A percentile compares a stretch with the other conserved stretches of the same genome.
These are phyloP conservation scores for Austroboletus rostrupii DNA, from an alignment of 1,284 basidiomycete genomes.

Conservation along the genomic window DNA sequence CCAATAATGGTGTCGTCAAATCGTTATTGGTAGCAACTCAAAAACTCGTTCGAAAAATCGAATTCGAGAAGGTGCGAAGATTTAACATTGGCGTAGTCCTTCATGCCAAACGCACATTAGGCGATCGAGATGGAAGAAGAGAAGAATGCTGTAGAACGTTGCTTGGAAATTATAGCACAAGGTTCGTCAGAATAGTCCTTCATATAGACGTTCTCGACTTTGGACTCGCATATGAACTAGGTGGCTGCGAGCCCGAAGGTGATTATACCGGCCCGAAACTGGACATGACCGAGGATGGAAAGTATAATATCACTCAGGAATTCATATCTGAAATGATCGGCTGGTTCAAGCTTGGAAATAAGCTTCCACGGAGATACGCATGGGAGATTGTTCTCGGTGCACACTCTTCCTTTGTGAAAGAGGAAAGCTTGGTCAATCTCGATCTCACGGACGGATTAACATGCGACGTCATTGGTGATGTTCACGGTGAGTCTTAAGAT, in stretches of 20 bases:
- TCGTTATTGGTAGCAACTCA: constrained; percentile 84
- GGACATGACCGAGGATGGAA: constrained; percentile 49
- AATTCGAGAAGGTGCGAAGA: constrained; percentile 77
- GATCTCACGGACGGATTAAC: constrained; percentile 75
- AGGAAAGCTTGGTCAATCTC: constrained; percentile 82
- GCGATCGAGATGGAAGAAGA: constrained; percentile 90
- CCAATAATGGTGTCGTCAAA: constrained; percentile 78
- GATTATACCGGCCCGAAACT: constrained; percentile 69
- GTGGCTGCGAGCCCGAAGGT: constrained; percentile 69
- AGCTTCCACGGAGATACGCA: constrained; percentile 80
- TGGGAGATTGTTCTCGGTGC: constrained; percentile 97
- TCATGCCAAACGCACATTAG: constrained; percentile 34
- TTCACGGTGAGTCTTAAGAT: constrained; percentile 58
- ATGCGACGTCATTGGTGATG: constrained; percentile 90
- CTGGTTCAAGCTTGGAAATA: constrained; percentile 90
- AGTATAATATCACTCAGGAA: constrained; percentile 68
- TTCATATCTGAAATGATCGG: constrained; percentile 88
- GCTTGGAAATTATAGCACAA: constrained; percentile 75
- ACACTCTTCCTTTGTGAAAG: constrained; percentile 69
- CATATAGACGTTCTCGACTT: neutral
- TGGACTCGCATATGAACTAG: constrained; percentile 32
- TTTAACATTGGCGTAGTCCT: neutral
- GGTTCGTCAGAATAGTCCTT: constrained; percentile 40
- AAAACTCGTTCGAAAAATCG: constrained; percentile 83
- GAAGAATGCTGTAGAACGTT: constrained; percentile 69